Evolutionary conservation across 2,329 filamentous ascomycete genomes (phyloP), one percentile per base, ranked within the genome.

Genomic region (Paecilomyces sp.): DNA sequence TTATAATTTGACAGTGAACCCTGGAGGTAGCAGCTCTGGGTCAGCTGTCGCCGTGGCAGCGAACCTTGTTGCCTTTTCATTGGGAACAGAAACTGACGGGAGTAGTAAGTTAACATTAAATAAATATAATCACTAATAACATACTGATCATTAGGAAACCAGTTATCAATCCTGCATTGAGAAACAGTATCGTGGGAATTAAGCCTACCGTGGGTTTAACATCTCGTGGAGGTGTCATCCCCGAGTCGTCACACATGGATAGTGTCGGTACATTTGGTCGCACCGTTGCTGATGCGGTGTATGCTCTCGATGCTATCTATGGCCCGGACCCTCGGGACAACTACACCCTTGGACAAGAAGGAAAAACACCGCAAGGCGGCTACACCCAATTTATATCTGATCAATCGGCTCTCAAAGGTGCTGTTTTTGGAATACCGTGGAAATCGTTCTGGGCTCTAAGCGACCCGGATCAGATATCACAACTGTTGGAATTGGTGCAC

Each of bases 201-300:
- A 92, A 91, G 74, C 88, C 89, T 1, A 91, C 88, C 1, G 86
- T 91, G 5, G 89, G 89, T 0, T 72, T 90, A 56, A 90, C 87
- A 0, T 90, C 88, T 8, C 78, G 87, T 15, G 79, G 75, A 22
- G 84, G 79, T 18, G 81, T 87, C 30, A 81, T 92, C 34, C 89
- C 89, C 0, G 87, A 88, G 67, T 83, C 81, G 11, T 76, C 83
- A 59, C 84, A 89, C 66, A 86, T 89, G 66, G 89, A 92, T 66
- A 86, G 83, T 0, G 83, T 91, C 0, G 89, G 89, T 1, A 77
- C 81, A 0, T 85, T 92, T 67, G 87, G 83, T 0, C 83, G 83
- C 22, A 90, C 85, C 0, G 84, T 92, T 6, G 78, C 79, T n/a
- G 89, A 92, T 67, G 88, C 87, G 0, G 81, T 82, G 0, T 84